phyloP scores from a whole-genome alignment of 2,329 filamentous ascomycete species.

The Periconia sp. region DNA sequence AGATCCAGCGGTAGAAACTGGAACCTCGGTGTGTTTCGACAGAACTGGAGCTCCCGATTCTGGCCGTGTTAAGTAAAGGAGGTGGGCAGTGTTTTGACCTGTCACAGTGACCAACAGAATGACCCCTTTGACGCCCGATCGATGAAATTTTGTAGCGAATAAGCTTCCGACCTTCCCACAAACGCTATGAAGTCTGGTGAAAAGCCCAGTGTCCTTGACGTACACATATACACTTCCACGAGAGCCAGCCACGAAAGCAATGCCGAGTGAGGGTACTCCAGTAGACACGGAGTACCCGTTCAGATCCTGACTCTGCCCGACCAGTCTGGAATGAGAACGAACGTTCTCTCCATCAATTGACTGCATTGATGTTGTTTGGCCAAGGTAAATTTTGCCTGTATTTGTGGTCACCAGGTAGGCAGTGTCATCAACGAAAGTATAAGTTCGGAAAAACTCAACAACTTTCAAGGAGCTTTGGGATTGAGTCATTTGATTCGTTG shows the following conservation, averaged over 20 bases:
- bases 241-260: slow-evolving; percentile 51
- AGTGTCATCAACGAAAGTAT: slow-evolving; percentile 61
- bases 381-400: slow-evolving; percentile 58
- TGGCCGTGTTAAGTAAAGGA: slow-evolving; percentile 24
- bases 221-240: slow-evolving; percentile 49
- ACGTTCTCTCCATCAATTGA: not conserved
- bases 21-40: slow-evolving; percentile 10
- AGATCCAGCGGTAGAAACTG: slow-evolving; percentile 34
- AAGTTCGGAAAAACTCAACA: slow-evolving; percentile 58
- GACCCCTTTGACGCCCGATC: slow-evolving; percentile 12
- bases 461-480: slow-evolving; percentile 24
- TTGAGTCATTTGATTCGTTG: not conserved
- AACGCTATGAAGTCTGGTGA: slow-evolving; percentile 29
- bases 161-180: slow-evolving; percentile 46
- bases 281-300: slow-evolving; percentile 52
- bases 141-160: slow-evolving; percentile 24
- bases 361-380: slow-evolving; percentile 11
- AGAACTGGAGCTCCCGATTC: slow-evolving; percentile 1
- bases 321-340: slow-evolving; percentile 25
- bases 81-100: slow-evolving; percentile 35
- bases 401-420: slow-evolving; percentile 61
- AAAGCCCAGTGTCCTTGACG: slow-evolving; percentile 8
- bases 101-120: slow-evolving; percentile 44
- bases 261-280: slow-evolving; percentile 35
- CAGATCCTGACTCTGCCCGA: slow-evolving; percentile 42